Conservation (phyloP, 305 asterid species). For the Solanum hybrid region DNA sequence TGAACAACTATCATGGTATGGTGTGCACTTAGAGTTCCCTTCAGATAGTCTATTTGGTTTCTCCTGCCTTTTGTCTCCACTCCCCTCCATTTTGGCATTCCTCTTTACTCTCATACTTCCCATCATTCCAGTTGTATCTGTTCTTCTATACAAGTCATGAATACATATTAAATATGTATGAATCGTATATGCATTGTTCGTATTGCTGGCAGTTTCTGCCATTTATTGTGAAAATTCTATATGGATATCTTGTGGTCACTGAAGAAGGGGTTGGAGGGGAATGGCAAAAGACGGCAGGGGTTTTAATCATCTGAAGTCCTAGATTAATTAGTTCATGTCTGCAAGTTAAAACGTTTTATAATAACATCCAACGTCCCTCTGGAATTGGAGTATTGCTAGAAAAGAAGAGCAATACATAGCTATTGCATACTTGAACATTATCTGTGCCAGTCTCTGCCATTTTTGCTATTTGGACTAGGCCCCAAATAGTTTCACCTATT, state of each 20-base stretch:
- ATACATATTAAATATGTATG: background rate
- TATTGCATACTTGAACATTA: background rate
- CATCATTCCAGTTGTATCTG: background rate
- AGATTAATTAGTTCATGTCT: background rate
- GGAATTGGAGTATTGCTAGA: background rate
- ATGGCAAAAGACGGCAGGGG: background rate
- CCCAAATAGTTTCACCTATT: background rate
- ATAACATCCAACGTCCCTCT: background rate
- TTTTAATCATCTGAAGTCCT: conserved; percentile 3
- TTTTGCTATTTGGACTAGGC: background rate
- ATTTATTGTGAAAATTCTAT: background rate
- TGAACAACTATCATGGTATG: conserved; percentile 55
- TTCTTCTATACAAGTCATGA: background rate
- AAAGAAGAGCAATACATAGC: background rate
- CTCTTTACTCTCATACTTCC: background rate
- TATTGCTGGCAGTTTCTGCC: background rate
- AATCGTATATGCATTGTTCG: background rate
- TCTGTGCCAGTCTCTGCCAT: background rate
- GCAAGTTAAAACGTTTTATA: background rate
- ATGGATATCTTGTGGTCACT: background rate
- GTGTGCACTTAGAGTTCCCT: background rate
- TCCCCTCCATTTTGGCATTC: background rate
- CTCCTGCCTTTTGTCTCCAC: background rate
- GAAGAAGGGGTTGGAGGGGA: background rate
- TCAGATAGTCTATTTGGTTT: background rate